Evolutionary conservation across 768 basidiomycete genomes (phyloP).

Genomic region (Phallus indusiatus): DNA sequence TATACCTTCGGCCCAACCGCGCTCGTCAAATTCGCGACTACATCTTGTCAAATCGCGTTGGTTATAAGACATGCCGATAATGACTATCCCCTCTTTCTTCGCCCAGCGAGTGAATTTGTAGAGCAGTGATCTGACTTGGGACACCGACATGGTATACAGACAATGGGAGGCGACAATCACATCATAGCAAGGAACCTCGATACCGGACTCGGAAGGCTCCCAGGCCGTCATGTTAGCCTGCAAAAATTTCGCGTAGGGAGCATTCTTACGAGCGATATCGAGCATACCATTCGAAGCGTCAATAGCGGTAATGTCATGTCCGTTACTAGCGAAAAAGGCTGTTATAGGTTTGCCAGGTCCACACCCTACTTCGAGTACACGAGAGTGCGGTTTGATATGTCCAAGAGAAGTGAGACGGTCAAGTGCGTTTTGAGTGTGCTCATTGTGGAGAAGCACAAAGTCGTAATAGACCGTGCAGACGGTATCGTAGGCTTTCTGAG

Average conservation of each 20-base stretch:
- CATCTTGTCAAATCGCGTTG: not conserved
- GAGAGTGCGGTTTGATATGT: not conserved
- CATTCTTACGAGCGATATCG: not conserved
- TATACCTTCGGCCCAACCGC: not conserved
- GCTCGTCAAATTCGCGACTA: not conserved
- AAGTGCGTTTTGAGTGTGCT: not conserved
- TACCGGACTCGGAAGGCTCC: not conserved
- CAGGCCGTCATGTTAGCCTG: not conserved
- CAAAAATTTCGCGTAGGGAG: not conserved
- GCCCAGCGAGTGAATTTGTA: not conserved
- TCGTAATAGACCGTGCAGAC: not conserved
- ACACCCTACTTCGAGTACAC: not conserved
- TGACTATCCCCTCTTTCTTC: not conserved
- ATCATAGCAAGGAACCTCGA: not conserved
- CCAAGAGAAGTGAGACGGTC: not conserved
- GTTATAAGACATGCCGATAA: not conserved
- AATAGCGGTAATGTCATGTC: not conserved
- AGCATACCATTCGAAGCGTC: not conserved
- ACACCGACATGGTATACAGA: not conserved
- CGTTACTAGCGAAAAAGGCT: not conserved
- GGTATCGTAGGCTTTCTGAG: not conserved
- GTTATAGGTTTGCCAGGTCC: not conserved
- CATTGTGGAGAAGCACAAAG: not conserved
- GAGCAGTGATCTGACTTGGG: not conserved
- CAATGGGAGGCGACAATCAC: not conserved